phyloP scores from a whole-genome alignment of 2,329 filamentous ascomycete species.

The Nemania abortiva region DNA sequence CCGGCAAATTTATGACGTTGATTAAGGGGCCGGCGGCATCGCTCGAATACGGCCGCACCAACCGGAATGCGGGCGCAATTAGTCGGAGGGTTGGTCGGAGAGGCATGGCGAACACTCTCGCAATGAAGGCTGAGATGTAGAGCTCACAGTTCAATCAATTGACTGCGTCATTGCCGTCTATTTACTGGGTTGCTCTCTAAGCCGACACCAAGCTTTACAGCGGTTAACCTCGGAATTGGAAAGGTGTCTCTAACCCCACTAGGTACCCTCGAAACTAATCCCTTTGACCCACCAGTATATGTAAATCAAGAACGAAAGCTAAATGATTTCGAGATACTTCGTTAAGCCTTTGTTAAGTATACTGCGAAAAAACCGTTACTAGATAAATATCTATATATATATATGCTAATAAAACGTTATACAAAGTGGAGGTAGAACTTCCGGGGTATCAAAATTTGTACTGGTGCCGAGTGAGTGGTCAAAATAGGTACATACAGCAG shows the following conservation, averaged over 20 bases:
- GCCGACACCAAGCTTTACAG: background rate
- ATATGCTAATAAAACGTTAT: too few species aligned
- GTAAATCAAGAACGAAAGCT: too few species aligned
- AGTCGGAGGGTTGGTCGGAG: constrained; percentile 45
- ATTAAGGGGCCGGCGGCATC: constrained; percentile 64
- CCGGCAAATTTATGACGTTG: constrained; percentile 79
- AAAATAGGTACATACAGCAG: too few species aligned
- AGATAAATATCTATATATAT: too few species aligned
- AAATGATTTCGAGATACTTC: too few species aligned
- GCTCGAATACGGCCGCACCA: constrained; percentile 57
- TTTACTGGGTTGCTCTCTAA: background rate
- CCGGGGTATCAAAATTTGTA: too few species aligned
- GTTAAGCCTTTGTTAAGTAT: too few species aligned
- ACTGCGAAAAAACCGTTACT: too few species aligned
- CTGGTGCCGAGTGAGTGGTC: too few species aligned
- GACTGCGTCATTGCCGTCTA: background rate
- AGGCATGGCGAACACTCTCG: constrained; percentile 41
- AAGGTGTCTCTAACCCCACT: background rate
- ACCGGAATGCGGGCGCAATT: constrained; percentile 35
- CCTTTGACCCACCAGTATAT: too few species aligned
- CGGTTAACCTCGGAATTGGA: constrained; percentile 32
- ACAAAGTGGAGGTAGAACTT: too few species aligned
- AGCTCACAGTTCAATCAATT: background rate
- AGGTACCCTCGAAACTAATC: background rate
- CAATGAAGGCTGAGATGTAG: background rate